These are phyloP conservation scores for Mycena rosella DNA, from an alignment of 768 basidiomycete genomes.

Conservation along the genomic window DNA sequence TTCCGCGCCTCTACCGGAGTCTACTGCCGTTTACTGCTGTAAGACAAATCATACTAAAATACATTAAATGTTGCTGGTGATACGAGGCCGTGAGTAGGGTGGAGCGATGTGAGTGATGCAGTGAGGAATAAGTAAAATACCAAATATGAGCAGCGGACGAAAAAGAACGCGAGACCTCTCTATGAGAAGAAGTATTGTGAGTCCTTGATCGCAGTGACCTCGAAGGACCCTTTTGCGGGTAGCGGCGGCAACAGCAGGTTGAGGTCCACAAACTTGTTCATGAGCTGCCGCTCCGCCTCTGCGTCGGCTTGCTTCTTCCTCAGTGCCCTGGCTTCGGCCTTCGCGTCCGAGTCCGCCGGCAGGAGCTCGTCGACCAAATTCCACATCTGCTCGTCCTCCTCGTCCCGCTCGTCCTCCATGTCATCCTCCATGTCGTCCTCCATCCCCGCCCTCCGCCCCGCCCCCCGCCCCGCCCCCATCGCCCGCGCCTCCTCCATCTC, in stretches of 20 bases:
- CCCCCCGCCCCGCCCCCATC: too few species aligned
- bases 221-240: conserved; percentile 88
- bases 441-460: conserved; percentile 32
- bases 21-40: too few species aligned
- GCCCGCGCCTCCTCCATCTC: conserved; percentile 37
- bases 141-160: conserved; percentile 12
- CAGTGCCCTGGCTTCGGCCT: conserved; percentile 21
- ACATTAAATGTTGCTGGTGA: conserved; percentile 36
- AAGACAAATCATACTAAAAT: conserved; percentile 31
- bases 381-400: conserved; percentile 39
- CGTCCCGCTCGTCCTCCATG: conserved; percentile 37
- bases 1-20: conserved; percentile 29
- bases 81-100: conserved; percentile 31
- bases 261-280: conserved; percentile 80
- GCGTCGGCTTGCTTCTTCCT: conserved; percentile 6
- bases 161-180: too few species aligned
- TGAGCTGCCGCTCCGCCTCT: conserved; percentile 10
- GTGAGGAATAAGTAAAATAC: conserved; percentile 21
- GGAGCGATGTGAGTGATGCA: conserved; percentile 27
- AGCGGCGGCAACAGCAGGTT: conserved; percentile 82
- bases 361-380: not conserved
- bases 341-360: conserved; percentile 16
- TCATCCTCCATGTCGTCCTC: conserved; percentile 45
- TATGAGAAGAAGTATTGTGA: conserved; percentile 97
- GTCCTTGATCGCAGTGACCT: conserved; percentile 83